Base-by-base conservation (phyloP, 495 filamentous ascomycete genomes). In the Amorphotheca resinae region DNA sequence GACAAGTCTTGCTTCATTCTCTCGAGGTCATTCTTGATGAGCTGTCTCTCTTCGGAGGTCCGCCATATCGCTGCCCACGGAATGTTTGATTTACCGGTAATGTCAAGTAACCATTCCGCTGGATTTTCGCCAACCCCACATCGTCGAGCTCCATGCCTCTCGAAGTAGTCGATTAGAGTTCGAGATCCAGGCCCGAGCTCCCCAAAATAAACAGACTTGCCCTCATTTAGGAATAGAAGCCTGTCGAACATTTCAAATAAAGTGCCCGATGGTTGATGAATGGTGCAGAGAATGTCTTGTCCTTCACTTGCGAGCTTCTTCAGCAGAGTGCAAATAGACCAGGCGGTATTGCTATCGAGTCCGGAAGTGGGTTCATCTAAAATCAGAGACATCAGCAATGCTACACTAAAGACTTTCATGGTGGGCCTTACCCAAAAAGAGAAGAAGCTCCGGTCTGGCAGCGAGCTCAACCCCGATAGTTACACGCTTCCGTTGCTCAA, bases 391-490 rank as follows among this genome's bases (percentile, higher is more conserved):
- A n/a, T n/a, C n/a, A n/a, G n/a, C n/a, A n/a, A n/a, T n/a, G n/a
- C n/a, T n/a, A n/a, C n/a, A n/a, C n/a, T n/a, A n/a, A n/a, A n/a
- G n/a, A n/a, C n/a, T n/a, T n/a, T n/a, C n/a, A n/a, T n/a, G n/a
- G n/a, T n/a, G n/a, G n/a, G n/a, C n/a, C n/a, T n/a, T n/a, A n/a
- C n/a, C n/a, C n/a, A n/a, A 62, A 64, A 93, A 93, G 2, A 93
- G 67, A 0, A 93, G 68, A 2, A 94, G 71, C 42, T 85, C 76
- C 21, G 87, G 87, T 62, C 87, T 93, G 9, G 87, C 87, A 33
- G 84, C 87, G 14, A 95, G 72, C 54, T 95, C 87, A 37, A 93
- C 87, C 51, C 84, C 87, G 49, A 95, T 93, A 4, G 87, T 94
- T 12, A 93, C 60, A n/a, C 84, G 73, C 58, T 93, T 95, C 2